These are phyloP conservation scores for barrel medic (Medicago truncatula) DNA, from an alignment of 306 rosid genomes.

Conservation along the genomic window MtrunA17r5.0-ANR NC_053044.1:46355001-46355500, in stretches of 20 bases:
- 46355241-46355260: conserved; percentile 52
- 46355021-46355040: conserved; percentile 7
- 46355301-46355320: conserved; percentile 38
- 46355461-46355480: conserved; percentile 9
- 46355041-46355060: conserved; percentile 30
- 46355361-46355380: conserved; percentile 31
- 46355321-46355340: conserved; percentile 30
- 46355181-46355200: conserved; percentile 90
- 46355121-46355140: conserved; percentile 75
- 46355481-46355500: conserved; percentile 16
- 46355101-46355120: neutral
- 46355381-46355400: conserved; percentile 9
- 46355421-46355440: neutral
- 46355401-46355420: conserved; percentile 5
- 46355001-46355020: neutral
- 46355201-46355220: conserved; percentile 76
- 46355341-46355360: conserved; percentile 29
- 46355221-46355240: conserved; percentile 55
- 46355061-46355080: conserved; percentile 21
- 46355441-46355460: conserved; percentile 1
- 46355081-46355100: neutral
- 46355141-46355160: conserved; percentile 99
- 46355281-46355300: conserved; percentile 60
- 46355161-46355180: conserved; percentile 86
- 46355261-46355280: conserved; percentile 58